A percentile compares a stretch with the other conserved stretches of the same genome.
These are phyloP conservation scores for Russula sp. DNA, from an alignment of 768 basidiomycete genomes.

Conservation along the genomic window DNA sequence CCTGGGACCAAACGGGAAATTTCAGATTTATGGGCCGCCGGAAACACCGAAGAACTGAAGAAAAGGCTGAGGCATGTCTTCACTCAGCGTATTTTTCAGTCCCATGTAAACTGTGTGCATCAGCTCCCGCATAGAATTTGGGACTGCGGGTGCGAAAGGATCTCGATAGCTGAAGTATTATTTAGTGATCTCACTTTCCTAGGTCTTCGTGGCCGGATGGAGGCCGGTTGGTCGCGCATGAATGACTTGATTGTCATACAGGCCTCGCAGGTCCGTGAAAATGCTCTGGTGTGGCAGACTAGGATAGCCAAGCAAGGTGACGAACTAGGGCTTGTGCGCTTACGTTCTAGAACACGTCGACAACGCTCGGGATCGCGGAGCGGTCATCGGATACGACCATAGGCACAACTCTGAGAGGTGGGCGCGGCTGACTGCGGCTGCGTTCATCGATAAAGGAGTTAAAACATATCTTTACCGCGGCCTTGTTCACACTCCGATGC, in stretches of 20 bases:
- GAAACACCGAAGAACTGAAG: slow-evolving; percentile 42
- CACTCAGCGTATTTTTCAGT: background rate
- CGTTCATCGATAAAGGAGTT: slow-evolving; percentile 55
- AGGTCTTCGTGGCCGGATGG: slow-evolving; percentile 79
- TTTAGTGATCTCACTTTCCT: background rate
- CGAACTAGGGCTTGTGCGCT: slow-evolving; percentile 60
- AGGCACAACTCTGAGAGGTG: slow-evolving; percentile 71
- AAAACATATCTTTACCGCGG: slow-evolving; percentile 64
- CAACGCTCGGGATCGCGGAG: slow-evolving; percentile 49
- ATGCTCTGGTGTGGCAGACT: background rate
- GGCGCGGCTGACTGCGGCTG: slow-evolving; percentile 67
- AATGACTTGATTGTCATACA: slow-evolving; percentile 82
- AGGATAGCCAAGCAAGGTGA: background rate
- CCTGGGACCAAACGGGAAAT: slow-evolving; percentile 43
- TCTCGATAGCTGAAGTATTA: background rate
- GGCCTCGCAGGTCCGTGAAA: slow-evolving; percentile 56
- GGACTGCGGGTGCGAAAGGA: slow-evolving; percentile 45
- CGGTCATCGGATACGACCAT: slow-evolving; percentile 86
- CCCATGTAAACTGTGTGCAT: background rate
- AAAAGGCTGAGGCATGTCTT: slow-evolving; percentile 44
- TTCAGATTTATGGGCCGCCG: slow-evolving; percentile 36
- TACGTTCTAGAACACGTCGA: slow-evolving; percentile 53
- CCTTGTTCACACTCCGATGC: slow-evolving; percentile 79
- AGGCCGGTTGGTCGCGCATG: slow-evolving; percentile 88
- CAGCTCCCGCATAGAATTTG: slow-evolving; percentile 74